Base-by-base conservation (phyloP, 306 rosid genomes). In the Castanopsis chinensis region DNA sequence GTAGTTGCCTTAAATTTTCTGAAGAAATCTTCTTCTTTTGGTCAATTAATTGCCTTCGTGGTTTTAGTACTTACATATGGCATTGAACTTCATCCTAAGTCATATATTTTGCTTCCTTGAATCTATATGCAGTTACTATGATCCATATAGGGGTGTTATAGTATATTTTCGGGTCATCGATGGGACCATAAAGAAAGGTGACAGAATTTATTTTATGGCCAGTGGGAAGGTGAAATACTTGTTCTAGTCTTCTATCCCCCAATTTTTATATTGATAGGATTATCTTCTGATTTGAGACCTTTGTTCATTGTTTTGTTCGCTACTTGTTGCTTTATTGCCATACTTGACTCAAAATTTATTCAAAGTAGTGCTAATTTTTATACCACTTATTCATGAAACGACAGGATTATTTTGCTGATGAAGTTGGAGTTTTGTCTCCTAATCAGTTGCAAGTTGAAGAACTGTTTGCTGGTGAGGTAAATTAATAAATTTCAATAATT, bases 111-210 rank as follows among this genome's bases (percentile, higher is more conserved):
- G 43, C 71, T 75, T 78, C 69, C 51, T 81, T 80, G 69, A 81
- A 72, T 85, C 78, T 45, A 81, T 72, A 43, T 89, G 87, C 95
- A 92, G 98, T 79, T 94, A 94, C 86, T 94, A 91, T 72, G 98
- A 94, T 80, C 89, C 98, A 58, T 94, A 94, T 28, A 85, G 98
- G 81, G 98, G 98, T 45, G 97, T 92, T 56, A 87, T 94, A 60
- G 98, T 94, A 80, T 94, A 94, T 76, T 94, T 94, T 81, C 87
- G 98, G 61, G 90, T 92, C 61, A 87, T 92, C 83, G 98, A 94
- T 87, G 98, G 98, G 72, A 83, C 83, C 63, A 86, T 94, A 56
- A 94, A 90, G 92, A 94, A 91, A 89, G 98, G 98, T 4, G 98
- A 94, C 84, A 85, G 97, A 72, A 86, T 94, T 76, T 82, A 79